Evolutionary conservation across 352 stramenopile genomes (phyloP), one percentile per base, ranked within the genome.

Genomic region (Saprolegnia parasitica): DNA sequence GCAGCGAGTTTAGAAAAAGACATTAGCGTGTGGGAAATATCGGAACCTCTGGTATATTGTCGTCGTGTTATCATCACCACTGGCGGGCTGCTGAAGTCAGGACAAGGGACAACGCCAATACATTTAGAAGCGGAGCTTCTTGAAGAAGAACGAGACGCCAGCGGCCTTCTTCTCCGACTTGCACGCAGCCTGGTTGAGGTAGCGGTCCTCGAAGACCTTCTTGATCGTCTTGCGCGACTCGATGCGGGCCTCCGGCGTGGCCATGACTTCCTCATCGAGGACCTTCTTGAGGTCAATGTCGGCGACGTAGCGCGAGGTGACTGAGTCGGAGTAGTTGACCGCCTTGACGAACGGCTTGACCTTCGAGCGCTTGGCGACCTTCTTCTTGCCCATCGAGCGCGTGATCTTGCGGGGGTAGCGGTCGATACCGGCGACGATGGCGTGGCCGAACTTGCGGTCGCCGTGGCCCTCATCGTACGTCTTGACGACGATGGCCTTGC

Each of bases 221-320:
- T 99, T 99, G 81, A 99, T 96, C 65, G 91, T 97, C 93, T 99
- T 98, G 83, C 96, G 96, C 56, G 96, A 95, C 81, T 98, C 90
- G 40, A 96, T 77, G 71, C 88, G 83, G 72, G 77, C 84, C 75
- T 94, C 86, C 56, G 83, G 83, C 75, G 91, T 90, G 61, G 77
- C 81, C 54, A 97, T 73, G 67, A 94, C 87, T 73, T 94, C 87
- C 65, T 93, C 87, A 78, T 96, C 89, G 21, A 97, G 88, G 67
- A 99, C 87, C 87, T 99, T 99, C 92, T 99, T 99, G 72, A 99
- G 83, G 84, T 99, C 97, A 76, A 99, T 97, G 88, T 99, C 97
- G 37, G 98, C 96, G 54, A 98, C 86, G 83, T 99, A 99, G 78
- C 97, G 95, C 63, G 97, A 99, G 68, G 97, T 97, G 93, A 99